A percentile compares a stretch with the other conserved stretches of the same genome.
Evolutionary conservation across 768 basidiomycete species (phyloP).

Genomic region (Mycena latifolia): DNA sequence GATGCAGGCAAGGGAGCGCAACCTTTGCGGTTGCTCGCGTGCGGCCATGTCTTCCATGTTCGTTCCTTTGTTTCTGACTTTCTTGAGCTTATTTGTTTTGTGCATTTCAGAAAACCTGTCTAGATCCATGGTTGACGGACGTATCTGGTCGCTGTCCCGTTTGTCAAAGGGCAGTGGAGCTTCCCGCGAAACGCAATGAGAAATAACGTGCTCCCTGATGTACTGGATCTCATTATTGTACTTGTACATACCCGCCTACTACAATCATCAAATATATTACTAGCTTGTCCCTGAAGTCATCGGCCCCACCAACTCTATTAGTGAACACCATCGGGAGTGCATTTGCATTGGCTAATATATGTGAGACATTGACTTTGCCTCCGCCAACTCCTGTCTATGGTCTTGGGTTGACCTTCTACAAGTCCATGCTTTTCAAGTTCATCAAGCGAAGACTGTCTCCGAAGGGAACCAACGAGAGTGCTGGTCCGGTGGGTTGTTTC

Average conservation of each 20-base stretch:
- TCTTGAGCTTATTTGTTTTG: constrained; percentile 26
- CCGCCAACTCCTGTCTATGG: not conserved
- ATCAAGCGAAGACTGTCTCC: constrained; percentile 20
- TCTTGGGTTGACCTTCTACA: not conserved
- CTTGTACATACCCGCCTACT: constrained; percentile 7
- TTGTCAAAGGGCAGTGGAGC: constrained; percentile 82
- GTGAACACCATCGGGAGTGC: too few relatives aligned
- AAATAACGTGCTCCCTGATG: constrained; percentile 41
- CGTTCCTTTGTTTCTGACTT: constrained; percentile 44
- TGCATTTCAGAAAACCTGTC: constrained; percentile 77
- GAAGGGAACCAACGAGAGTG: not conserved
- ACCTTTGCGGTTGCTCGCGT: constrained; percentile 79
- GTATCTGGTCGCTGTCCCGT: constrained; percentile 91
- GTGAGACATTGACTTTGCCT: not conserved
- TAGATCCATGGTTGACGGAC: constrained; percentile 90
- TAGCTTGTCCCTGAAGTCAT: not conserved
- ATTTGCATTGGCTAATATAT: too few relatives aligned
- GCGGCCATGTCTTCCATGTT: constrained; percentile 94
- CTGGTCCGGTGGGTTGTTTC: not conserved
- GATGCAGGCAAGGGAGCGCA: constrained; percentile 85
- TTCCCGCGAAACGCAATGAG: constrained; percentile 51
- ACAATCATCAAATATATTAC: constrained; percentile 28
- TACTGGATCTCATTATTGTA: constrained; percentile 17
- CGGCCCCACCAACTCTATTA: too few relatives aligned
- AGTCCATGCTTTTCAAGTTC: constrained; percentile 18